A percentile compares a stretch with the other conserved stretches of the same genome.
Evolutionary conservation across 306 rosid genomes (phyloP).

Genomic region (Trifolium dubium): DNA sequence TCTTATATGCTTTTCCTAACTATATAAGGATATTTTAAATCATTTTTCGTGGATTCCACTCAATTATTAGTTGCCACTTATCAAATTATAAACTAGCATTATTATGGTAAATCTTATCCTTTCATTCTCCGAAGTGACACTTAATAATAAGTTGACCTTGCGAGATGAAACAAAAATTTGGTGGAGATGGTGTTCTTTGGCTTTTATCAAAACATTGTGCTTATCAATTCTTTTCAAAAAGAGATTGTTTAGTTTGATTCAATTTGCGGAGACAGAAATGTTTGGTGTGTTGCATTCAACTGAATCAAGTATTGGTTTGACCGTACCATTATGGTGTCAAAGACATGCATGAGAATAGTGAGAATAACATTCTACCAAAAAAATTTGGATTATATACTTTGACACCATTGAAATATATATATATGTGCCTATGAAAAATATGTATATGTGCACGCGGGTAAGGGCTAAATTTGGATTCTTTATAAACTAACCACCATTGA

Average conservation of each 20-base stretch:
- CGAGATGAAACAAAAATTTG: background rate
- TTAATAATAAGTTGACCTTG: slow-evolving; percentile 2
- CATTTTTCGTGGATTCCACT: slow-evolving; percentile 41
- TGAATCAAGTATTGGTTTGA: background rate
- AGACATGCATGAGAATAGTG: background rate
- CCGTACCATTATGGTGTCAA: background rate
- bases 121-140: slow-evolving; percentile 18
- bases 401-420: too few species aligned
- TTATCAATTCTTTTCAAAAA: too few species aligned
- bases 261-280: background rate
- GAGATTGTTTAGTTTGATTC: background rate
- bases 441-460: too few species aligned
- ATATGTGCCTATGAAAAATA: too few species aligned
- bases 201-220: slow-evolving; percentile 8
- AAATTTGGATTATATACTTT: too few species aligned
- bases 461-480: too few species aligned
- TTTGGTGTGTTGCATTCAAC: background rate
- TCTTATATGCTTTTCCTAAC: slow-evolving; percentile 39
- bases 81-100: background rate
- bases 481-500: too few species aligned
- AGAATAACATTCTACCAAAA: background rate
- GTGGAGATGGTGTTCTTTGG: background rate
- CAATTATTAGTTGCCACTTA: background rate
- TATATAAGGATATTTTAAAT: background rate
- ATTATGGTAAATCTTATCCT: background rate